phyloP scores from a whole-genome alignment of 2,329 filamentous ascomycete genomes.

The Ceratocystis huliohia region DNA sequence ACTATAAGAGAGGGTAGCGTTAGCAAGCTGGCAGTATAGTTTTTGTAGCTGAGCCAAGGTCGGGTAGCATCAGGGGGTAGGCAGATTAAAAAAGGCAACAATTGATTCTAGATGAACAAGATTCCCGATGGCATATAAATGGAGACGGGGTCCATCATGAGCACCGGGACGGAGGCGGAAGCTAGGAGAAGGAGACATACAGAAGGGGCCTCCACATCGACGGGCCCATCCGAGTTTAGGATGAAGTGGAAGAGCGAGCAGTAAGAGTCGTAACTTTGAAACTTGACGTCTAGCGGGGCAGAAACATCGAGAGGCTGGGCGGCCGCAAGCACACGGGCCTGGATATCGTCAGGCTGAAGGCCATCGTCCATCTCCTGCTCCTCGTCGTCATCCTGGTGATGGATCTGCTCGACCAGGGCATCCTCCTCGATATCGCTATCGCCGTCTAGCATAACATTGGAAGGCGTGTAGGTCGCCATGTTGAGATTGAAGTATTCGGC shows the following conservation, averaged over 20 bases:
- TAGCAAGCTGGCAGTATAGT: not conserved
- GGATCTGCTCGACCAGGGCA: slow-evolving; percentile 86
- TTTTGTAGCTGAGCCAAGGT: too few species aligned
- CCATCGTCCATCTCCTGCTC: slow-evolving; percentile 39
- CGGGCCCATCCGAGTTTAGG: slow-evolving; percentile 96
- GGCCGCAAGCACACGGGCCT: slow-evolving; percentile 78
- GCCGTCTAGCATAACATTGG: slow-evolving; percentile 33
- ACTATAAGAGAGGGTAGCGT: slow-evolving; percentile 39
- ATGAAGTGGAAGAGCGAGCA: slow-evolving; percentile 99
- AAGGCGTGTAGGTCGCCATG: slow-evolving; percentile 19
- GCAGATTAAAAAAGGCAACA: not conserved
- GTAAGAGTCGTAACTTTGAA: slow-evolving; percentile 98
- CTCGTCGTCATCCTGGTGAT: slow-evolving; percentile 80
- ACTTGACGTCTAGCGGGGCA: slow-evolving; percentile 90
- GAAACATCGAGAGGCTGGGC: slow-evolving; percentile 94
- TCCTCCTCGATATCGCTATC: slow-evolving; percentile 96
- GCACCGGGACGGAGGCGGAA: not conserved
- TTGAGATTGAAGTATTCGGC: slow-evolving; percentile 11
- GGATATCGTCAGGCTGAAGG: slow-evolving; percentile 77
- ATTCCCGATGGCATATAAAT: too few species aligned
- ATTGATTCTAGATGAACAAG: too few species aligned
- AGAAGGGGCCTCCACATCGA: slow-evolving; percentile 91
- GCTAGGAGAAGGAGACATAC: slow-evolving; percentile 43
- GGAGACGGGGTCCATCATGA: too few species aligned
- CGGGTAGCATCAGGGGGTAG: not conserved